These are phyloP conservation scores for Leishmania major DNA, from an alignment of 208 protist genomes.

Conservation along the genomic window DNA sequence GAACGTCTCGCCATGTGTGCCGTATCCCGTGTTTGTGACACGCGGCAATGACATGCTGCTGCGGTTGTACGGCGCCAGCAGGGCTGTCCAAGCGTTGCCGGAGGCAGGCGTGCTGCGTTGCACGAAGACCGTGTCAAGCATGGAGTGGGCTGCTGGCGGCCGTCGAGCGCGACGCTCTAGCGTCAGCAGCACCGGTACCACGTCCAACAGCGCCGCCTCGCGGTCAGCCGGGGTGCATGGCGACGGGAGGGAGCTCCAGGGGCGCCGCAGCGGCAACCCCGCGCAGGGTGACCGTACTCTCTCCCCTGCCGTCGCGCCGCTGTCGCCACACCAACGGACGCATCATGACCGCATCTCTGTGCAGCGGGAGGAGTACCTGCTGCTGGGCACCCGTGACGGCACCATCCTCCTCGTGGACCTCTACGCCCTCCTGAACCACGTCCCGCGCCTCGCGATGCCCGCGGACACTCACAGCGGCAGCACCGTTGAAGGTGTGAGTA, in stretches of 20 bases:
- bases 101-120: conserved; percentile 55
- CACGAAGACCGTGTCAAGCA: conserved; percentile 56
- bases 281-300: background rate
- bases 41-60: conserved; percentile 68
- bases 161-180: conserved; percentile 23
- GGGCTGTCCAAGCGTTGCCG: conserved; percentile 60
- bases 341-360: conserved; percentile 15
- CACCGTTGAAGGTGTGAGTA: background rate
- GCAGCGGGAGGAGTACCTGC: conserved; percentile 37
- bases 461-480: background rate
- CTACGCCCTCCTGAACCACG: conserved; percentile 28
- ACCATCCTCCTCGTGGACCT: conserved; percentile 38
- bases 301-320: background rate
- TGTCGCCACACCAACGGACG: background rate
- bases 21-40: conserved; percentile 48
- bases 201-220: background rate
- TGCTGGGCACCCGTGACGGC: conserved; percentile 51
- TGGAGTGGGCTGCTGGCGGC: conserved; percentile 65
- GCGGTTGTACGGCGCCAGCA: conserved; percentile 62
- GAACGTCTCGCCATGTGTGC: conserved; percentile 43
- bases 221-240: background rate
- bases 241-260: background rate
- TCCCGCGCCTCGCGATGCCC: conserved; percentile 31
- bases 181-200: conserved; percentile 16
- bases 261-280: background rate